These are phyloP conservation scores for Torulaspora franciscae DNA, from an alignment of 805 yeast genomes.

Conservation along the genomic window DNA sequence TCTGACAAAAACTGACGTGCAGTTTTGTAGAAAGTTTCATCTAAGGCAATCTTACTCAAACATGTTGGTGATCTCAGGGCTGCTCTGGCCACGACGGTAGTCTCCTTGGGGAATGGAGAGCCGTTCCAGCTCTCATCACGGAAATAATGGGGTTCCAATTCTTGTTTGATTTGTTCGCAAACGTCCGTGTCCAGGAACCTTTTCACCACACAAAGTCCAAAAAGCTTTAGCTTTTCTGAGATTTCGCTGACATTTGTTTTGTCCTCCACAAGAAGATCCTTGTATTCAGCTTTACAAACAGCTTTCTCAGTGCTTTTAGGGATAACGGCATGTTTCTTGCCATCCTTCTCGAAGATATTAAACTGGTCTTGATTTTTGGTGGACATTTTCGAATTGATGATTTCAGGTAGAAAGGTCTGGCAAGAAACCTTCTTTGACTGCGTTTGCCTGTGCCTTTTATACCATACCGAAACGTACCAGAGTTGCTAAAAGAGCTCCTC, in stretches of 20 bases:
- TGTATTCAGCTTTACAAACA: neutral
- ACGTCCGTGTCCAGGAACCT: constrained; percentile 15
- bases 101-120: constrained; percentile 25
- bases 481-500: neutral
- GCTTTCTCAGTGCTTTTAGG: constrained; percentile 6
- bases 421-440: neutral
- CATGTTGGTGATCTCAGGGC: constrained; percentile 17
- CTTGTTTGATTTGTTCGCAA: constrained; percentile 18
- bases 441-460: neutral
- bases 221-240: constrained; percentile 20
- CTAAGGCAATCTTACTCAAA: constrained; percentile 13
- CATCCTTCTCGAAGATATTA: constrained; percentile 11
- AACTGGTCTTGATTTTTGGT: constrained; percentile 9
- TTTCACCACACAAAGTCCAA: constrained; percentile 28
- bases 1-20: constrained; percentile 15
- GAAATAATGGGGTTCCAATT: constrained; percentile 25
- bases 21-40: constrained; percentile 9
- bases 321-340: constrained; percentile 10
- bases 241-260: constrained; percentile 5
- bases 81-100: constrained; percentile 25
- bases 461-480: neutral
- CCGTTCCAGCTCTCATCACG: constrained; percentile 26
- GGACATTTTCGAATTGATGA: constrained; percentile 3
- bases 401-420: neutral
- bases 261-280: constrained; percentile 7